phyloP scores from a whole-genome alignment of 805 yeast species.

The Saccharomycopsis malanga region DNA sequence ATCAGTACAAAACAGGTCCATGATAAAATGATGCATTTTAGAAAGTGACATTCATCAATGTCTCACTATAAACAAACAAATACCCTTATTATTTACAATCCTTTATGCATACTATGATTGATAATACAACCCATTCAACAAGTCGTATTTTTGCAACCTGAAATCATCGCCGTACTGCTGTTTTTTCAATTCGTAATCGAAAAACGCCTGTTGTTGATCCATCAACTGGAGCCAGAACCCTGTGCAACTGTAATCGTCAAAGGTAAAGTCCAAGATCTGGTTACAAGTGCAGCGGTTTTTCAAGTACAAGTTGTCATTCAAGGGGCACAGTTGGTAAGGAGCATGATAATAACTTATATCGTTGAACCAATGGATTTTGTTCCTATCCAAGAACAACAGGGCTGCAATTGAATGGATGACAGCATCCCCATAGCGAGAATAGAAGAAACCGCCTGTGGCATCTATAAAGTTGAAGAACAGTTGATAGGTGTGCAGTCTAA shows the following conservation, averaged over 20 bases:
- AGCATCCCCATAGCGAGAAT: slow-evolving; percentile 91
- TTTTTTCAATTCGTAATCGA: slow-evolving; percentile 2
- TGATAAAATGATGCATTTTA: too few relatives aligned
- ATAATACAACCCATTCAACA: too few relatives aligned
- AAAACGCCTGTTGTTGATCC: background rate
- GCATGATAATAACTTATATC: slow-evolving; percentile 78
- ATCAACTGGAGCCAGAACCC: slow-evolving; percentile 15
- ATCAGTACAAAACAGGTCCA: too few relatives aligned
- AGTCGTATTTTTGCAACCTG: slow-evolving; percentile 8
- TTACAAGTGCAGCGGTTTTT: slow-evolving; percentile 67
- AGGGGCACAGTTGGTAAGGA: slow-evolving; percentile 74
- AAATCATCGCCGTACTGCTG: slow-evolving; percentile 10
- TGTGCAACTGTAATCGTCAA: slow-evolving; percentile 65
- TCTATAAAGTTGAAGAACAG: slow-evolving; percentile 65
- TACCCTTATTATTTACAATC: too few relatives aligned
- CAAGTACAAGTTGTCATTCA: slow-evolving; percentile 48
- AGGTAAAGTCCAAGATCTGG: slow-evolving; percentile 65
- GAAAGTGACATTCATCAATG: too few relatives aligned
- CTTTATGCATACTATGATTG: too few relatives aligned
- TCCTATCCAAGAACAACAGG: slow-evolving; percentile 57
- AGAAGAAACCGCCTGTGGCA: slow-evolving; percentile 72
- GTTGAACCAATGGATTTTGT: slow-evolving; percentile 63
- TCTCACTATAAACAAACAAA: too few relatives aligned
- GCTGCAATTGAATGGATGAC: slow-evolving; percentile 82
- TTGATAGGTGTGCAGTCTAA: slow-evolving; percentile 61